Evolutionary conservation across 192 early-diverging fungal genomes (phyloP).

Genomic region (Dissophora globulifera): DNA sequence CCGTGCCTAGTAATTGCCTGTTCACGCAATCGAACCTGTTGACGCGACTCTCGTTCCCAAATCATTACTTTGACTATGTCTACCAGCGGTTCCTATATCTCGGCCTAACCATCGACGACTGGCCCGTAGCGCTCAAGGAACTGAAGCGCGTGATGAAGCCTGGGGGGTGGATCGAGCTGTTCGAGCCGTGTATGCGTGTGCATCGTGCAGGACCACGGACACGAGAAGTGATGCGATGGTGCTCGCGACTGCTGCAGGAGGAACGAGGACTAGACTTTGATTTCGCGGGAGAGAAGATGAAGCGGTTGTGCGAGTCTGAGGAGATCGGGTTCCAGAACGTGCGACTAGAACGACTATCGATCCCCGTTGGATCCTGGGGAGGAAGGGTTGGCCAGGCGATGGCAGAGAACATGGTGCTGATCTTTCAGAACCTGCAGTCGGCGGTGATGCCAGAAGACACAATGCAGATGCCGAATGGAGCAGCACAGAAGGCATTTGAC

Average conservation of each 20-base stretch:
- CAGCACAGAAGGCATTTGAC: constrained; percentile 31
- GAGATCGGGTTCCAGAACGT: constrained; percentile 50
- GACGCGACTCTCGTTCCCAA: constrained; percentile 50
- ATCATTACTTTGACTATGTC: constrained; percentile 58
- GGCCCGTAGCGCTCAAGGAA: constrained; percentile 50
- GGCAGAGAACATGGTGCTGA: constrained; percentile 54
- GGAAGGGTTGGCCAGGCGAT: constrained; percentile 44
- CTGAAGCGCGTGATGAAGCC: constrained; percentile 50
- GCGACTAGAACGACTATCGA: constrained; percentile 41
- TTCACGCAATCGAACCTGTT: constrained; percentile 53
- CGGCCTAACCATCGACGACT: constrained; percentile 48
- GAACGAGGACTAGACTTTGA: constrained; percentile 51
- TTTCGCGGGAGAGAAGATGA: constrained; percentile 52
- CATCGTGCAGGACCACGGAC: constrained; percentile 39
- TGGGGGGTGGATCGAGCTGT: constrained; percentile 54
- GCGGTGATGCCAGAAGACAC: constrained; percentile 21
- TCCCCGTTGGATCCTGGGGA: constrained; percentile 51
- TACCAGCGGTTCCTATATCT: constrained; percentile 50
- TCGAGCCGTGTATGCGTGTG: constrained; percentile 52
- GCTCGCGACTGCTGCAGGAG: constrained; percentile 40
- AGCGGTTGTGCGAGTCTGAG: constrained; percentile 30
- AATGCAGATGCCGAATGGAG: not conserved
- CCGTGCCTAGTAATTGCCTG: constrained; percentile 46
- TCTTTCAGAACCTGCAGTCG: constrained; percentile 46
- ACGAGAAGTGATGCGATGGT: constrained; percentile 50